phyloP scores from a whole-genome alignment of 495 filamentous ascomycete species.

The Penicillium pulvis region DNA sequence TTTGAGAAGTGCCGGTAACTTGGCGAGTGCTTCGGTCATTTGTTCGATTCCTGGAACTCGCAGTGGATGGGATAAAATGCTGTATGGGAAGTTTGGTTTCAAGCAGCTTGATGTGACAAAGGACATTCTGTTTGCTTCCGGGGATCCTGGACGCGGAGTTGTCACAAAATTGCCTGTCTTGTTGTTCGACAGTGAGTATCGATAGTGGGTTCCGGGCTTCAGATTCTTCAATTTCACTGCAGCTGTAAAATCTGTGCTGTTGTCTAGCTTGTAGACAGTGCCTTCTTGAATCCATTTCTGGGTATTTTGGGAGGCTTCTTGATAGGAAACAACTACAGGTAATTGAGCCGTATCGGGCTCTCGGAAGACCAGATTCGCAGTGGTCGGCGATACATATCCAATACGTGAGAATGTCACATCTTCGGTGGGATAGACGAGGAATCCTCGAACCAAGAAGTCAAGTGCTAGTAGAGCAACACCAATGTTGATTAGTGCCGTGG shows the following conservation, averaged over 20 bases:
- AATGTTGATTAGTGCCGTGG: conserved; percentile 71
- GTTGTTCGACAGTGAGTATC: conserved; percentile 81
- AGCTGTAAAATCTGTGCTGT: conserved; percentile 80
- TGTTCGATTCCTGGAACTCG: conserved; percentile 76
- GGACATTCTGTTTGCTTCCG: conserved; percentile 67
- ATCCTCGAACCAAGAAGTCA: conserved; percentile 74
- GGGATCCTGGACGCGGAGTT: conserved; percentile 63
- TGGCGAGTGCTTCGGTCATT: conserved; percentile 56
- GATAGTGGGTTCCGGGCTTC: conserved; percentile 67
- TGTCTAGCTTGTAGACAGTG: conserved; percentile 61
- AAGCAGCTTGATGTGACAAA: conserved; percentile 93
- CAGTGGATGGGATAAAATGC: conserved; percentile 75
- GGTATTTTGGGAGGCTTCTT: conserved; percentile 30
- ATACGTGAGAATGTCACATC: conserved; percentile 81
- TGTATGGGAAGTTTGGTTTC: conserved; percentile 88
- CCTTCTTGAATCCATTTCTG: conserved; percentile 67
- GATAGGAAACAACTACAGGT: conserved; percentile 71
- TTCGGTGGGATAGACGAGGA: conserved; percentile 64
- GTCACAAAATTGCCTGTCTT: conserved; percentile 77
- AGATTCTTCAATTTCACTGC: conserved; percentile 58
- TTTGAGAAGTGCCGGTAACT: conserved; percentile 59
- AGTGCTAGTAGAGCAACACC: conserved; percentile 63
- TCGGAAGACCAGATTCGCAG: conserved; percentile 78
- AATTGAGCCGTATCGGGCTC: conserved; percentile 76
- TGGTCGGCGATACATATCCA: conserved; percentile 80